Evolutionary conservation across 768 basidiomycete genomes (phyloP), one percentile per base, ranked within the genome.

Genomic region (Termitomyces sp.): DNA sequence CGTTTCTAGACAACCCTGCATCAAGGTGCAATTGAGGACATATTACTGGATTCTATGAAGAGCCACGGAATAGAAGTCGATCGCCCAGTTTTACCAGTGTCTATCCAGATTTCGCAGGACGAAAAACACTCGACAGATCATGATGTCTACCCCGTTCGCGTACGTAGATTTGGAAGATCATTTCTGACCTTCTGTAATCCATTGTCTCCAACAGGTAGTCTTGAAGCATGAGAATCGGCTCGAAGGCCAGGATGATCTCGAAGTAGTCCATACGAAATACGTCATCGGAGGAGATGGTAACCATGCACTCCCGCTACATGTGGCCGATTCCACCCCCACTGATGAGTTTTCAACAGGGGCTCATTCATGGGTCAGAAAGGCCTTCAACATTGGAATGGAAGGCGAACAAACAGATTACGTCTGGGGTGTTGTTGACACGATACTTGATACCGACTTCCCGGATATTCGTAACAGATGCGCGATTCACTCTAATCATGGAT

Each of bases 311-410:
- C 5, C 0, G 30, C 5, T 30, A 6, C 48, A 35, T 35, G 35
- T 12, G 12, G 35, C 44, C 41, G 33, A n/a, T 21, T 57, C 31
- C 17, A 5, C 17, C 14, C 8, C 54, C 4, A 57, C 53, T 37
- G 30, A 42, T 11, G 30, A 30, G 53, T 23, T 26, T n/a, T 50
- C 1, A 44, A 43, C 62, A 88, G 86, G 88, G 5, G 89, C 89
- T 0, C 89, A 91, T 69, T 91, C 88, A 11, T 91, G 89, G 88
- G 87, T 92, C 23, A 80, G 91, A 26, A 89, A 88, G 57, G 55
- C 70, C 0, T 72, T 89, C 9, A 75, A 76, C 9, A 85, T 92
- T 50, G 64, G 71, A 4, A 87, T 92, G 87, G 82, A 90, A 57
- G 91, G 91, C 6, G 88, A 91, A 66, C 85, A 89, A 58, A 78